Evolutionary conservation across 2,329 filamentous ascomycete genomes (phyloP).

Genomic region (Tolypocladium paradoxum): DNA sequence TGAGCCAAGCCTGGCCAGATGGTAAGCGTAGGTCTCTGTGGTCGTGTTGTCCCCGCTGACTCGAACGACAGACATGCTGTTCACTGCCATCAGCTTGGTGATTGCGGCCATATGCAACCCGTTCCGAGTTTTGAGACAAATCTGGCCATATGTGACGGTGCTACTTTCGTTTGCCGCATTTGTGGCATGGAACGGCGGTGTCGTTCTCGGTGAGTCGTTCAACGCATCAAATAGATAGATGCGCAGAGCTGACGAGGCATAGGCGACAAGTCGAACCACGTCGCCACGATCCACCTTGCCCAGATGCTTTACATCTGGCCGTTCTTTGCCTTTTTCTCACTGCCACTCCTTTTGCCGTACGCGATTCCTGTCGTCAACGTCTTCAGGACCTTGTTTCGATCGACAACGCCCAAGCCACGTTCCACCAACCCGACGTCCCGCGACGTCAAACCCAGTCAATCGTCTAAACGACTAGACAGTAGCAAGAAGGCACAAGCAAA

Average conservation of each 20-base stretch:
- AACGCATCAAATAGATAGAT: background rate
- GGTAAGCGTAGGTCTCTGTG: constrained; percentile 26
- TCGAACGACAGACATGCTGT: constrained; percentile 34
- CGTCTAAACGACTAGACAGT: background rate
- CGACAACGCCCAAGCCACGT: too few relatives aligned
- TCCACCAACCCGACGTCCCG: background rate
- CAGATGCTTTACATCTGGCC: constrained; percentile 97
- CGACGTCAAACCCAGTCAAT: background rate
- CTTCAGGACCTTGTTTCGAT: background rate
- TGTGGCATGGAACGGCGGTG: constrained; percentile 77
- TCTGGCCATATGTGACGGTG: constrained; percentile 52
- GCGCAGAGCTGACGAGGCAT: background rate
- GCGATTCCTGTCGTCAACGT: constrained; percentile 24
- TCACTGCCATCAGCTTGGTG: constrained; percentile 52
- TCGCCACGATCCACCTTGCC: constrained; percentile 76
- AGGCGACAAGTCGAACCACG: constrained; percentile 92
- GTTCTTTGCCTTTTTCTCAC: constrained; percentile 80
- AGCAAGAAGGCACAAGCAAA: background rate
- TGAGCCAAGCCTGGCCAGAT: constrained; percentile 35
- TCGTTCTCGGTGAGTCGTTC: constrained; percentile 64
- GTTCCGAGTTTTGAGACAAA: constrained; percentile 28
- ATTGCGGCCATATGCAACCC: constrained; percentile 45
- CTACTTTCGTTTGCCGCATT: constrained; percentile 62
- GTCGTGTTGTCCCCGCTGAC: constrained; percentile 6
- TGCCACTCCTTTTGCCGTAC: constrained; percentile 57